phyloP scores from a whole-genome alignment of 2,329 filamentous ascomycete genomes.

The Penicillium corylophilum region DNA sequence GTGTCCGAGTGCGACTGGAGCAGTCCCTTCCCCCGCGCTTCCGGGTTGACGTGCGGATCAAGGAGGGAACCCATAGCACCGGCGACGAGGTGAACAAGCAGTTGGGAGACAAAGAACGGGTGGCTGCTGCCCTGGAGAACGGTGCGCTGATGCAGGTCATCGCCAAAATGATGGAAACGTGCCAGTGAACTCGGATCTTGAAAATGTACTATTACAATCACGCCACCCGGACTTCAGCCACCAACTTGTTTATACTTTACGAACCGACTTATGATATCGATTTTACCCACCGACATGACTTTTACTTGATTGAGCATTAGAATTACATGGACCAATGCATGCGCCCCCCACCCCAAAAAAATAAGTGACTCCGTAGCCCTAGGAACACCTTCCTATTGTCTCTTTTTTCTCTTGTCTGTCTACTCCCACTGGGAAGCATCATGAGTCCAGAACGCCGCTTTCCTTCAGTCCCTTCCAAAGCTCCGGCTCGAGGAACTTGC shows the following conservation, averaged over 20 bases:
- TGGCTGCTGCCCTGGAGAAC: slow-evolving; percentile 92
- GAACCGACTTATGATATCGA: not conserved
- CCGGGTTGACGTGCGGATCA: slow-evolving; percentile 87
- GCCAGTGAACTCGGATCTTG: slow-evolving; percentile 51
- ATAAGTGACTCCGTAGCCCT: slow-evolving; percentile 13
- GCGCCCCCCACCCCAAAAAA: slow-evolving; percentile 1
- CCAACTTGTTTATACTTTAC: not conserved
- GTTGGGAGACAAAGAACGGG: slow-evolving; percentile 91
- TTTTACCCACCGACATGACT: slow-evolving; percentile 1
- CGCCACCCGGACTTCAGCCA: not conserved
- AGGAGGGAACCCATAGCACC: slow-evolving; percentile 92
- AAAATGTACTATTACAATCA: not conserved
- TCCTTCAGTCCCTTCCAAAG: slow-evolving; percentile 85
- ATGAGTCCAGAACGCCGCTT: slow-evolving; percentile 76
- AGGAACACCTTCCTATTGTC: slow-evolving; percentile 5
- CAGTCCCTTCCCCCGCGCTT: slow-evolving; percentile 89
- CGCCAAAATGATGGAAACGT: slow-evolving; percentile 90
- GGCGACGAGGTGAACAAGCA: slow-evolving; percentile 97
- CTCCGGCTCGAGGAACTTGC: slow-evolving; percentile 94
- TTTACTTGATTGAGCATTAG: slow-evolving; percentile 19
- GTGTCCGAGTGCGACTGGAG: slow-evolving; percentile 86
- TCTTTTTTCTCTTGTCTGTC: not conserved
- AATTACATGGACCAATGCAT: slow-evolving; percentile 20
- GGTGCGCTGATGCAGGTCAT: slow-evolving; percentile 83
- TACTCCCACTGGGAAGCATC: slow-evolving; percentile 6